These are phyloP conservation scores for Cornus florida DNA, from an alignment of 148 eudicot genomes.

Conservation along the genomic window DNA sequence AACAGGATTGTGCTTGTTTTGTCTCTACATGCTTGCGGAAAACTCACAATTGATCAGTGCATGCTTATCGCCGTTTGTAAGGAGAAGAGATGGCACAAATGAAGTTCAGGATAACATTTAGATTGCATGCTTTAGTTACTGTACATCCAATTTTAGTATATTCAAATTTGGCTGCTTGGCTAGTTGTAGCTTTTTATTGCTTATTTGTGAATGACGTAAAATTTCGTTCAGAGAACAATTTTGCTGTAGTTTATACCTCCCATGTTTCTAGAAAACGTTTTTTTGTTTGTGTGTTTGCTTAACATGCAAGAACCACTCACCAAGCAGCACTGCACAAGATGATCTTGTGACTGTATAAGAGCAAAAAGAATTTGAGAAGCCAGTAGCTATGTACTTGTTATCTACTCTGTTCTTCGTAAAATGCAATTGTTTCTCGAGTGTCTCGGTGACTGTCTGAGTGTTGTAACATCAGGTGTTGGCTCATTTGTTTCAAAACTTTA, in stretches of 20 bases:
- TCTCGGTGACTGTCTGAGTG: too few species aligned
- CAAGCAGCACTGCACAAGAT: not conserved
- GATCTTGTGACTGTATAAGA: not conserved
- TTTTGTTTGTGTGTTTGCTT: not conserved
- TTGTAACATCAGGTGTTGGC: too few species aligned
- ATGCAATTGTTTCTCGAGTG: too few species aligned
- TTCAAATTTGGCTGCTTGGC: not conserved
- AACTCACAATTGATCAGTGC: constrained; percentile 51
- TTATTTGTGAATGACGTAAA: not conserved
- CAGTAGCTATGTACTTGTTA: not conserved
- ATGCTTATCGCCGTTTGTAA: constrained; percentile 37
- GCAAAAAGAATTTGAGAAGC: not conserved
- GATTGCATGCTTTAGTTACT: not conserved
- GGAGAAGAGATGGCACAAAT: constrained; percentile 47
- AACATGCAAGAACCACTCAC: not conserved
- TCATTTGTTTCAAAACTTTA: too few species aligned
- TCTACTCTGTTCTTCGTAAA: too few species aligned
- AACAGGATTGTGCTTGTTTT: constrained; percentile 83
- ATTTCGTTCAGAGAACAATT: not conserved
- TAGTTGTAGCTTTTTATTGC: not conserved
- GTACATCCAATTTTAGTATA: not conserved
- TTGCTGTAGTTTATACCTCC: too few species aligned
- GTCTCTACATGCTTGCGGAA: constrained; percentile 69
- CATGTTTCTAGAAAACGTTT: too few species aligned
- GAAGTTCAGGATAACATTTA: constrained; percentile 39